These are phyloP conservation scores for Diplodia corticola DNA, from an alignment of 2,329 filamentous ascomycete species.

Conservation along the genomic window DNA sequence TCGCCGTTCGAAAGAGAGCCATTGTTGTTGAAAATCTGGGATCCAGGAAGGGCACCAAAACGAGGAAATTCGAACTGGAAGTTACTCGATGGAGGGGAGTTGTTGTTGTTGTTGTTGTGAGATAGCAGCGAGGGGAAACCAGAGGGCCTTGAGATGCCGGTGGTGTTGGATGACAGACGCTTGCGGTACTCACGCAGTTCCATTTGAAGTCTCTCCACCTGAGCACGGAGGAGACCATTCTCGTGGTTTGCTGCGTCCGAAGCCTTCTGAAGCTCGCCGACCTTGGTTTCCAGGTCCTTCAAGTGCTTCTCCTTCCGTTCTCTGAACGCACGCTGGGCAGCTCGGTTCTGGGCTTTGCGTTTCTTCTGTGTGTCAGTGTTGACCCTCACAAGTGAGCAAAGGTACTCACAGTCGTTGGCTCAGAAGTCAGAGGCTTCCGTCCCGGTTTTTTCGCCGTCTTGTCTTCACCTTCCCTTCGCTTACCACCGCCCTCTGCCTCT, in stretches of 20 bases:
- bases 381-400: background rate
- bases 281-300: conserved; percentile 75
- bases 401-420: conserved; percentile 85
- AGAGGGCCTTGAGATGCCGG: conserved; percentile 47
- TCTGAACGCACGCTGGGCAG: conserved; percentile 88
- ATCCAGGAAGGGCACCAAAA: conserved; percentile 72
- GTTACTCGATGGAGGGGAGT: conserved; percentile 63
- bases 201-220: conserved; percentile 81
- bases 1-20: conserved; percentile 38
- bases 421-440: conserved; percentile 90
- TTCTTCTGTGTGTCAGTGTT: conserved; percentile 59
- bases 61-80: conserved; percentile 97
- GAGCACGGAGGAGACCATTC: conserved; percentile 78
- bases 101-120: conserved; percentile 41
- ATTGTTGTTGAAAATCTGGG: conserved; percentile 55
- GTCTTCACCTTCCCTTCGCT: conserved; percentile 78
- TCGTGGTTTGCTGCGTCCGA: conserved; percentile 82
- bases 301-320: conserved; percentile 93
- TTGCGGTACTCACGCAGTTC: conserved; percentile 92
- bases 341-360: conserved; percentile 92
- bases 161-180: conserved; percentile 65
- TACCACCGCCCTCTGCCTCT: conserved; percentile 66
- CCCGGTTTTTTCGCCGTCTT: conserved; percentile 94
- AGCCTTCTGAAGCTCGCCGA: conserved; percentile 70
- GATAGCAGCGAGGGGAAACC: conserved; percentile 49